Evolutionary conservation across 2,329 filamentous ascomycete genomes (phyloP), one percentile per base, ranked within the genome.

Genomic region (Escovopsis weberi): DNA sequence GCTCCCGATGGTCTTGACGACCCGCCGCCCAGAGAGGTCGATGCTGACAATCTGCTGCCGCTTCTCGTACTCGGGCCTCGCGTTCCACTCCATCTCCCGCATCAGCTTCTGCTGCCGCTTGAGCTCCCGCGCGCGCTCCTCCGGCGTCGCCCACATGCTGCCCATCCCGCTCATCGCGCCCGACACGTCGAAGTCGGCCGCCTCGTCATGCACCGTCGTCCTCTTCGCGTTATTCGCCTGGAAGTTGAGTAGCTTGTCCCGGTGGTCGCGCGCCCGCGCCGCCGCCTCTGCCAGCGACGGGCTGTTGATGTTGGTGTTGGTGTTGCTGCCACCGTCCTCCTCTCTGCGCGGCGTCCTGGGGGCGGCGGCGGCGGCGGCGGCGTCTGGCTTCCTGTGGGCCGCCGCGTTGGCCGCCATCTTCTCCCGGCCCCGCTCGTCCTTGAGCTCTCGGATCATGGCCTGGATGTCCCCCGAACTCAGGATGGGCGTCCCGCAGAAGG

Each of bases 11-110:
- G 75, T 75, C 46, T 74, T 76, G 4, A 91, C 78, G 3, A 94
- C 77, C 52, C 81, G 87, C 15, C 82, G 80, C 1, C 80, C 81
- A 8, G 80, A 78, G 1, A 94, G 65, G 57, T 94, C 86, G 47
- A 94, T 83, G 55, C 83, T 89, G 50, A 93, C 74, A 1, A 95
- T 82, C 46, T 91, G 80, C 52, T 74, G 77, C 45, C 85, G 74
- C 70, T 89, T 94, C 65, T 95, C 88, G 60, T 87, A 94, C 48
- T 93, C 88, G 0, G 87, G 86, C 41, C 75, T 69, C 4, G 82
- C 80, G 51, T 82, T 83, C 79, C 87, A 93, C 54, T 94, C 85
- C 69, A 91, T 80, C 61, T 94, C 85, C 5, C 85, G 69, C 51
- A 94, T 62, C 4, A 88, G 66, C 57, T 83, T 85, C 62, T 94